These are phyloP conservation scores for Chondrostereum purpureum DNA, from an alignment of 1,284 basidiomycete genomes.

Conservation along the genomic window DNA sequence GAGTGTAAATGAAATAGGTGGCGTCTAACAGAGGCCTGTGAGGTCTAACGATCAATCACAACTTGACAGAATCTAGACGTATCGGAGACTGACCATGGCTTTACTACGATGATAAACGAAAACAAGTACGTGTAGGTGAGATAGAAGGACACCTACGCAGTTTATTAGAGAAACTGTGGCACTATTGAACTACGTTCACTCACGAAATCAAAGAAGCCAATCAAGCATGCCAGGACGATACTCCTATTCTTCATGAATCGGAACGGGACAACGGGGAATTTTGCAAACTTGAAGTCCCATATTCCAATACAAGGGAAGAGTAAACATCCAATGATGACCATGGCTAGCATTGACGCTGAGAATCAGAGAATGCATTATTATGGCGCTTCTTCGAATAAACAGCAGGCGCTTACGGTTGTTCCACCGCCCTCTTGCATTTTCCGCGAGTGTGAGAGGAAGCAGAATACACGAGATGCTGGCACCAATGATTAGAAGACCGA, in stretches of 20 bases:
- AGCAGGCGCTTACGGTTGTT: conserved; percentile 30
- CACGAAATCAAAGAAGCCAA: conserved; percentile 70
- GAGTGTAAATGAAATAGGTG: conserved; percentile 49
- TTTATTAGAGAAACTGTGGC: conserved; percentile 5
- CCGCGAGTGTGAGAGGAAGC: conserved; percentile 57
- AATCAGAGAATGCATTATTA: not conserved
- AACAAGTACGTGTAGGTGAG: conserved; percentile 55
- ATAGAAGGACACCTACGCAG: conserved; percentile 52
- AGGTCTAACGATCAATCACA: no score
- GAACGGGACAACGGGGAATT: conserved; percentile 44
- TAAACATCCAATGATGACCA: conserved; percentile 44
- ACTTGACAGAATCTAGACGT: no score
- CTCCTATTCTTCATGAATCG: conserved; percentile 53
- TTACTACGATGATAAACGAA: conserved; percentile 56
- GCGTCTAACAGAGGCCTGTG: conserved; percentile 42
- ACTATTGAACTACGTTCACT: no score
- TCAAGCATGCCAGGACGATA: conserved; percentile 53
- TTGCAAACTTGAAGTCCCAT: conserved; percentile 46
- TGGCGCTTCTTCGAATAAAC: not conserved
- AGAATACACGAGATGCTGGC: conserved; percentile 56
- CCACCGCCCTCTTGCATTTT: conserved; percentile 35
- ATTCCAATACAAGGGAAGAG: conserved; percentile 37
- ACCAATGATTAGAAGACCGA: conserved; percentile 65
- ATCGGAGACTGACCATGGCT: conserved; percentile 44
- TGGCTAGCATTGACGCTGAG: conserved; percentile 48